Conservation (phyloP, 2,329 filamentous ascomycete genomes). For the Fusarium redolens region DNA sequence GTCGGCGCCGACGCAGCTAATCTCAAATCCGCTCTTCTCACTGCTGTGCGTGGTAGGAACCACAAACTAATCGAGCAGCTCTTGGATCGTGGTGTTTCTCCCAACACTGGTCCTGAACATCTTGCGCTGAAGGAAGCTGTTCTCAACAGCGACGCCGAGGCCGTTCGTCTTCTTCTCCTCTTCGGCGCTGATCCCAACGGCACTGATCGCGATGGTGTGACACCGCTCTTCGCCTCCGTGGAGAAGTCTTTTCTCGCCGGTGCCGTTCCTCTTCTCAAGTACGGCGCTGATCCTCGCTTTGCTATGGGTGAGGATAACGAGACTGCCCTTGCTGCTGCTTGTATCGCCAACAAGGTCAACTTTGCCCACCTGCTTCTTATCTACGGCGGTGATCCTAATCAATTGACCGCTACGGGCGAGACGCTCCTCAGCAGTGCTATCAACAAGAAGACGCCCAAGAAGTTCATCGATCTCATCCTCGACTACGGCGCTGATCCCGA, state of each 20-base stretch:
- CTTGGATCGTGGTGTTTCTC: slow-evolving; percentile 66
- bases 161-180: slow-evolving; percentile 64
- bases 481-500: slow-evolving; percentile 70
- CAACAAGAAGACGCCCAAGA: slow-evolving; percentile 65
- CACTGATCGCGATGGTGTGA: slow-evolving; percentile 59
- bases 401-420: slow-evolving; percentile 65
- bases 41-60: slow-evolving; percentile 67
- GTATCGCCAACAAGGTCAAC: slow-evolving; percentile 63
- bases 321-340: slow-evolving; percentile 64
- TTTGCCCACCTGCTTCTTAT: slow-evolving; percentile 70
- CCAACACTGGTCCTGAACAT: slow-evolving; percentile 59
- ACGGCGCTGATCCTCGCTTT: slow-evolving; percentile 70
- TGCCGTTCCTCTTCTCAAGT: slow-evolving; percentile 70
- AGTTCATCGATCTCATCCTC: slow-evolving; percentile 69
- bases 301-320: slow-evolving; percentile 62
- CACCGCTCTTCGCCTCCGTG: slow-evolving; percentile 63
- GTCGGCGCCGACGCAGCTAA: slow-evolving; percentile 56
- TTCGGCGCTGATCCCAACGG: slow-evolving; percentile 69
- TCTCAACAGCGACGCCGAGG: slow-evolving; percentile 62
- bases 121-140: slow-evolving; percentile 66
- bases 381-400: slow-evolving; percentile 69
- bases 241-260: slow-evolving; percentile 66
- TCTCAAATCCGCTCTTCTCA: slow-evolving; percentile 61
- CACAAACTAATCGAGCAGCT: slow-evolving; percentile 68
- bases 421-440: slow-evolving; percentile 71